Percentiles rank a stretch among this genome's conserved stretches.
Conservation (phyloP, 2,329 filamentous ascomycete genomes). For the Pochonia chlamydosporia region DNA sequence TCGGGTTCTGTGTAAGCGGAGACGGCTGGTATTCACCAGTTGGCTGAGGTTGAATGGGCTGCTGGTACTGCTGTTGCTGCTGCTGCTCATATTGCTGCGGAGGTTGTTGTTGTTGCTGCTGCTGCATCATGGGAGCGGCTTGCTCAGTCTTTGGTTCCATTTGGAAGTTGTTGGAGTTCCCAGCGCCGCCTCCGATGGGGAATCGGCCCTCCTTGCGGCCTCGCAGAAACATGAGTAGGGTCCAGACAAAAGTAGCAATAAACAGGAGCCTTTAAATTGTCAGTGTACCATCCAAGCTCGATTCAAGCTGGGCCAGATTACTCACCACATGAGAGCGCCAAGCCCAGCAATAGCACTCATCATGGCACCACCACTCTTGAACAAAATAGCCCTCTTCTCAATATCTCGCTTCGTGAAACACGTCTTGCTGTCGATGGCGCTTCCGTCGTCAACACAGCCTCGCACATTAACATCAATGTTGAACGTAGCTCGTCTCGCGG, state of each 20-base stretch:
- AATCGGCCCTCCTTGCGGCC: slow-evolving; percentile 34
- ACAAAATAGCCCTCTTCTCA: slow-evolving; percentile 23
- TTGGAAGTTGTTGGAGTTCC: slow-evolving; percentile 17
- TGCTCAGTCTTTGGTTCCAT: slow-evolving; percentile 28
- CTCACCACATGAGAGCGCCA: slow-evolving; percentile 37
- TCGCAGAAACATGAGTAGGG: slow-evolving; percentile 26
- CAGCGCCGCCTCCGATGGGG: slow-evolving; percentile 13
- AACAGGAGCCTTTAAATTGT: slow-evolving; percentile 28
- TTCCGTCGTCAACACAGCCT: slow-evolving; percentile 31
- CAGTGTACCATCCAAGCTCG: not conserved
- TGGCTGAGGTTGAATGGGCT: slow-evolving; percentile 14
- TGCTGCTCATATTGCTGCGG: slow-evolving; percentile 16
- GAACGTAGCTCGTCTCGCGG: slow-evolving; percentile 32
- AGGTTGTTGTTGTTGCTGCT: slow-evolving; percentile 16
- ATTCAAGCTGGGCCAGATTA: not conserved
- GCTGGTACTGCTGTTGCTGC: slow-evolving; percentile 7
- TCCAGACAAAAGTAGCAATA: slow-evolving; percentile 30
- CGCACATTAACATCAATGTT: slow-evolving; percentile 22
- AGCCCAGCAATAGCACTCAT: slow-evolving; percentile 36
- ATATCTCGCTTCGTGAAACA: slow-evolving; percentile 26
- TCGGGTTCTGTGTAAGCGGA: slow-evolving; percentile 16
- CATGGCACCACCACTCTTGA: slow-evolving; percentile 26
- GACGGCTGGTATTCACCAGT: slow-evolving; percentile 9
- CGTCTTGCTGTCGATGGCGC: slow-evolving; percentile 29
- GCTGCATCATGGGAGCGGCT: not conserved